phyloP scores from a whole-genome alignment of 495 filamentous ascomycete genomes.

The Aspergillus bridgeri region DNA sequence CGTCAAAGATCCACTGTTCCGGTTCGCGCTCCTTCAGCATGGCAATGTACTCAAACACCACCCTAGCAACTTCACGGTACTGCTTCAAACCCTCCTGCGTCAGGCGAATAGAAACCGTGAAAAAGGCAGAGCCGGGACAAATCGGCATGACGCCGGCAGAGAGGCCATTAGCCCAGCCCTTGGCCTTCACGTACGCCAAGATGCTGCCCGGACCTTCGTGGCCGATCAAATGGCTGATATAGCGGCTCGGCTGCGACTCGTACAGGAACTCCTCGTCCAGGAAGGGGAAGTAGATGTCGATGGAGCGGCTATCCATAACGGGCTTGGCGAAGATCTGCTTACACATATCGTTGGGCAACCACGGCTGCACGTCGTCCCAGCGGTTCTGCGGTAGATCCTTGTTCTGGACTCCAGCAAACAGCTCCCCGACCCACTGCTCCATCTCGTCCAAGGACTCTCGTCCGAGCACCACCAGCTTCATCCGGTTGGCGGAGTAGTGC shows the following conservation, averaged over 20 bases:
- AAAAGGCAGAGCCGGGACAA: constrained; percentile 81
- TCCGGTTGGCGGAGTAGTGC: constrained; percentile 92
- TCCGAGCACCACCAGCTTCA: constrained; percentile 92
- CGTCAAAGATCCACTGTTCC: constrained; percentile 89
- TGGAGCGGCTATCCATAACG: constrained; percentile 84
- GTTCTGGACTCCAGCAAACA: constrained; percentile 81
- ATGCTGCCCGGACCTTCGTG: constrained; percentile 98
- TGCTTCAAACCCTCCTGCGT: constrained; percentile 83
- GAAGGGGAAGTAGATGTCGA: constrained; percentile 88
- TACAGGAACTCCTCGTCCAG: constrained; percentile 82
- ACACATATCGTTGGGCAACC: constrained; percentile 62
- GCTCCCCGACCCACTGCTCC: constrained; percentile 81
- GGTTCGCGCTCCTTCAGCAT: constrained; percentile 78
- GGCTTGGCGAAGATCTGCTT: constrained; percentile 91
- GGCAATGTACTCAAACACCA: constrained; percentile 90
- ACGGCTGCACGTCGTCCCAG: constrained; percentile 74
- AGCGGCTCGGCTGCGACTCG: constrained; percentile 81
- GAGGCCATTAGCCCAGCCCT: constrained; percentile 90
- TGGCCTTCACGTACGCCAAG: constrained; percentile 88
- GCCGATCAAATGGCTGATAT: constrained; percentile 89
- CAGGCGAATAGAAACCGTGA: constrained; percentile 73
- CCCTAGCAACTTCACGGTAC: constrained; percentile 83
- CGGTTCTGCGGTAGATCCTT: constrained; percentile 78
- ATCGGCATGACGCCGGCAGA: constrained; percentile 72
- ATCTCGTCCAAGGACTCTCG: constrained; percentile 84